phyloP scores from a whole-genome alignment of 2,329 filamentous ascomycete genomes.

The Colletotrichum lindemuthianum region DNA sequence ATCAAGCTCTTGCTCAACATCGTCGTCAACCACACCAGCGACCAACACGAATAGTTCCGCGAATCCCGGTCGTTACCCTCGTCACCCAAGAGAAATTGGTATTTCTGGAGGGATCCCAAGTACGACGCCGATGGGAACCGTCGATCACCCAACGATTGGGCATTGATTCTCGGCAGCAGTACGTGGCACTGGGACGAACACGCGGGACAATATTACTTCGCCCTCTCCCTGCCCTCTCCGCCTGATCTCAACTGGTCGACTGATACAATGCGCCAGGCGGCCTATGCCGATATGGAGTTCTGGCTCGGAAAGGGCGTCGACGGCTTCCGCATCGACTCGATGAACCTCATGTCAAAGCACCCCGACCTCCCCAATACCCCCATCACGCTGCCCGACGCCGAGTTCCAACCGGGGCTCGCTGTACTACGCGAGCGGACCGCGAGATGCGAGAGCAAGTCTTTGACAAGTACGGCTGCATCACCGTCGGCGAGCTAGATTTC shows the following conservation, averaged over 20 bases:
- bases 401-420: conserved; percentile 48
- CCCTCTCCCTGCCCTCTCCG: conserved; percentile 70
- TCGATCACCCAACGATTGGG: conserved; percentile 57
- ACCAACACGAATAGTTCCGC: conserved; percentile 65
- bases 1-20: conserved; percentile 42
- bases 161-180: conserved; percentile 49
- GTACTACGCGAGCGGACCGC: conserved; percentile 64
- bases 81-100: conserved; percentile 65
- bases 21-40: conserved; percentile 45
- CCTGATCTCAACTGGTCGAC: conserved; percentile 78
- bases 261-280: conserved; percentile 63
- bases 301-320: conserved; percentile 72
- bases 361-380: conserved; percentile 58
- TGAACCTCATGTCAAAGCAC: conserved; percentile 66
- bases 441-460: conserved; percentile 61
- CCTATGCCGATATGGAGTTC: conserved; percentile 70
- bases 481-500: conserved; percentile 63
- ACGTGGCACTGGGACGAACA: conserved; percentile 49
- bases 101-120: conserved; percentile 61
- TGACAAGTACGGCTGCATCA: conserved; percentile 63
- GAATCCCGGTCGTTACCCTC: conserved; percentile 61
- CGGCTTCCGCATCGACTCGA: conserved; percentile 67
- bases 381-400: conserved; percentile 46
- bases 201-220: conserved; percentile 59
- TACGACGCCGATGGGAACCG: conserved; percentile 47